These are phyloP conservation scores for Pseudogymnoascus sp. DNA, from an alignment of 2,329 filamentous ascomycete genomes.

Conservation along the genomic window DNA sequence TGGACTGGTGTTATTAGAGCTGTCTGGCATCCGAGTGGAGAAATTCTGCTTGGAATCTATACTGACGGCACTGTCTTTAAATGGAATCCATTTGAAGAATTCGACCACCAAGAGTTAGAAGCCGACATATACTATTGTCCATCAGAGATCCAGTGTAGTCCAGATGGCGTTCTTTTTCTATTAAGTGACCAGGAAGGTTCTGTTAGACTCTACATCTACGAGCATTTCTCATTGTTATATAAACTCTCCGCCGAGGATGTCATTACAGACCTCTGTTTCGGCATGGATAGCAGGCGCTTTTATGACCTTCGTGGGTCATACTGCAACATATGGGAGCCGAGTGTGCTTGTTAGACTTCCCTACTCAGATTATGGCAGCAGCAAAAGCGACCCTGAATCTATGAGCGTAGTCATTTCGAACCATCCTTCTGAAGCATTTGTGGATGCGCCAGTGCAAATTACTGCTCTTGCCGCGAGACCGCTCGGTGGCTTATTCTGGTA, in stretches of 20 bases:
- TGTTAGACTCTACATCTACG: constrained; percentile 12
- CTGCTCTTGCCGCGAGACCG: constrained; percentile 10
- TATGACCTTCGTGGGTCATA: constrained; percentile 19
- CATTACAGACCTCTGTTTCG: constrained; percentile 17
- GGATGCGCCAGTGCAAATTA: not conserved
- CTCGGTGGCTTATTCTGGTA: not conserved
- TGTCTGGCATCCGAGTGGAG: constrained; percentile 13
- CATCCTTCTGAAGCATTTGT: constrained; percentile 6
- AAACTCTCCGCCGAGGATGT: constrained; percentile 10
- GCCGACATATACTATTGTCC: not conserved
- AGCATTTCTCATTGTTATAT: constrained; percentile 15
- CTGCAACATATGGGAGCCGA: constrained; percentile 25
- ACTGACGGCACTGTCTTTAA: constrained; percentile 14
- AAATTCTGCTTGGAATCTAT: constrained; percentile 14
- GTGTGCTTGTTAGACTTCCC: constrained; percentile 16
- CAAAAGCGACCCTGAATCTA: not conserved
- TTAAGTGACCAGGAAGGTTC: constrained; percentile 10
- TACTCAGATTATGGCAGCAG: constrained; percentile 12
- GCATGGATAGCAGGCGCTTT: constrained; percentile 19
- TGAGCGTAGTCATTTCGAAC: not conserved
- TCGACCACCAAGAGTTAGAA: constrained; percentile 5
- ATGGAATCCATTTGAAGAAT: constrained; percentile 14
- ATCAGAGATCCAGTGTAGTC: constrained; percentile 9
- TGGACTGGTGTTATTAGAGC: constrained; percentile 10
- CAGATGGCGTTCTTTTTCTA: constrained; percentile 14